Evolutionary conservation across 371 early-diverging fungal genomes (phyloP).

Genomic region (Synchytrium microbalum): DNA sequence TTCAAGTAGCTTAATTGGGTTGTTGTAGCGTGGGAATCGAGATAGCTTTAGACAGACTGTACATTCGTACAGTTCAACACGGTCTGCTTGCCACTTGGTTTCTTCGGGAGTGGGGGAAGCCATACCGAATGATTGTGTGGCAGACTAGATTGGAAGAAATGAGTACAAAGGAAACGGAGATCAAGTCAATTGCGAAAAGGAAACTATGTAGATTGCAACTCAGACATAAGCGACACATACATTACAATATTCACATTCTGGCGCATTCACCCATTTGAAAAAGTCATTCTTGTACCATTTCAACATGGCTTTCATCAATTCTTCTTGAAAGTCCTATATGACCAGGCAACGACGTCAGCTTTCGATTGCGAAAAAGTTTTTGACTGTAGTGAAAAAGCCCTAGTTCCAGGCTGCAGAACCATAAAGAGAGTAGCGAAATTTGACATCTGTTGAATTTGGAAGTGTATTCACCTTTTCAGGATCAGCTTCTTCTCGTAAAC

Average conservation of each 20-base stretch:
- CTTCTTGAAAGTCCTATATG: slow-evolving; percentile 13
- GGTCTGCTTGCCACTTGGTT: slow-evolving; percentile 36
- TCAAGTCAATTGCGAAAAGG: too few relatives aligned
- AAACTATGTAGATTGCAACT: too few relatives aligned
- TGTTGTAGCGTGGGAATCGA: slow-evolving; percentile 65
- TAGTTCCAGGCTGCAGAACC: too few relatives aligned
- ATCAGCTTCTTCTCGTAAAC: neutral
- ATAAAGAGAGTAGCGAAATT: too few relatives aligned
- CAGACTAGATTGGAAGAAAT: neutral
- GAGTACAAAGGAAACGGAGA: neutral
- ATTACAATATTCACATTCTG: slow-evolving; percentile 47
- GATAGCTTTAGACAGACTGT: slow-evolving; percentile 32
- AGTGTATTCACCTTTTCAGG: neutral
- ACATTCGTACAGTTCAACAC: slow-evolving; percentile 56
- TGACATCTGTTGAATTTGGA: too few relatives aligned
- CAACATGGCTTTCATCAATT: slow-evolving; percentile 20
- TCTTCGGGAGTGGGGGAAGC: slow-evolving; percentile 46
- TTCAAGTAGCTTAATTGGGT: slow-evolving; percentile 46
- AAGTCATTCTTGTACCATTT: slow-evolving; percentile 39
- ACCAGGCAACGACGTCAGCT: too few relatives aligned
- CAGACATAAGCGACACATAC: slow-evolving; percentile 18
- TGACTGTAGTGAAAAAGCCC: too few relatives aligned
- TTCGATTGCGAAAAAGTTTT: too few relatives aligned
- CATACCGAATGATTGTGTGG: slow-evolving; percentile 29
- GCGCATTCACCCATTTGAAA: slow-evolving; percentile 60